phyloP scores from a whole-genome alignment of 2,329 filamentous ascomycete genomes.

The Aureobasidium sp. region DNA sequence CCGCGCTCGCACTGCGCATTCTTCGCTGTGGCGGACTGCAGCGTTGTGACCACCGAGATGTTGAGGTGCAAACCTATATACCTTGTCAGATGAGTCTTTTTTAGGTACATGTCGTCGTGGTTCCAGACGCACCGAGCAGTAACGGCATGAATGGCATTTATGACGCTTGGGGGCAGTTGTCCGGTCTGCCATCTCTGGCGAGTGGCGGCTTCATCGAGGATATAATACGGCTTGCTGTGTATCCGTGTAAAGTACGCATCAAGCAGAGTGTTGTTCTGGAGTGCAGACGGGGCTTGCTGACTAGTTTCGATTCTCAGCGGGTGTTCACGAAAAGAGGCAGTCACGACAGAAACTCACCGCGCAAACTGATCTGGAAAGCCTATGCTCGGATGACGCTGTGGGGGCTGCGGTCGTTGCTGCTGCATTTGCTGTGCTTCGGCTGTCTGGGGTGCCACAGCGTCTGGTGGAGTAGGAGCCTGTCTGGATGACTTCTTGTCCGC shows the following conservation, averaged over 20 bases:
- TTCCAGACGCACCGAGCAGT: conserved; percentile 41
- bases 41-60: conserved; percentile 58
- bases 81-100: conserved; percentile 24
- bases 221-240: conserved; percentile 75
- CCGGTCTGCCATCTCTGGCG: conserved; percentile 64
- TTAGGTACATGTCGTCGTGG: conserved; percentile 40
- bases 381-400: conserved; percentile 10
- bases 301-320: conserved; percentile 11
- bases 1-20: conserved; percentile 65
- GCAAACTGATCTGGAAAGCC: conserved; percentile 5
- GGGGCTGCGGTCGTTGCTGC: neutral
- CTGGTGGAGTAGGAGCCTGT: neutral
- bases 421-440: neutral
- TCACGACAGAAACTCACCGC: conserved; percentile 10
- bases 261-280: conserved; percentile 33
- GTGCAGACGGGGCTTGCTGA: conserved; percentile 9
- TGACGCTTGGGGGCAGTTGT: conserved; percentile 50
- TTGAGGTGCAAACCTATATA: conserved; percentile 62
- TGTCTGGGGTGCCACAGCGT: neutral
- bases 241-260: conserved; percentile 74
- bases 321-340: neutral
- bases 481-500: conserved; percentile 13
- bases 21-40: conserved; percentile 61
- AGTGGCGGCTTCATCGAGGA: conserved; percentile 69
- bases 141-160: conserved; percentile 48